Percentiles rank a stretch among this genome's conserved stretches.
These are phyloP conservation scores for Neurospora hispaniola DNA, from an alignment of 495 filamentous ascomycete genomes.

Conservation along the genomic window DNA sequence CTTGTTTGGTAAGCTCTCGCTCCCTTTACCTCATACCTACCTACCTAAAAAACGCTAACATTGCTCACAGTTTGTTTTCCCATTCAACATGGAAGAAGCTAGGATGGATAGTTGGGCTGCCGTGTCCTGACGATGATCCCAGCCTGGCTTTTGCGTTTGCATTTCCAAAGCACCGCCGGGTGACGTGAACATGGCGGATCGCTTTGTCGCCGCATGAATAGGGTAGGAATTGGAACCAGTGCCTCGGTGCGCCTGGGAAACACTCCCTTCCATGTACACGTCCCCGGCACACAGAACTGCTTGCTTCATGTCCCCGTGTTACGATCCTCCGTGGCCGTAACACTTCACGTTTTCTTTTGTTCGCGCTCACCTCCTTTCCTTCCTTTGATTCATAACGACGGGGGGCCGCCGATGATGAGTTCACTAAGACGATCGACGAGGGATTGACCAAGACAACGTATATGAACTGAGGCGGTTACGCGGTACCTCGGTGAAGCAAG, in stretches of 20 bases:
- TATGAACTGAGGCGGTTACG: neutral
- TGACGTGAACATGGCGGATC: neutral
- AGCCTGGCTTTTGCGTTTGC: neutral
- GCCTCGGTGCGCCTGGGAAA: neutral
- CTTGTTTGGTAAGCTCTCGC: neutral
- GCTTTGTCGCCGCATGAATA: neutral
- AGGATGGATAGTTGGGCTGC: neutral
- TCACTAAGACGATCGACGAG: neutral
- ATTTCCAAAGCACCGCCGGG: neutral
- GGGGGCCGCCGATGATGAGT: neutral
- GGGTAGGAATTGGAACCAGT: neutral
- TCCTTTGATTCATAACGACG: neutral
- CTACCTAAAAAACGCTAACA: neutral
- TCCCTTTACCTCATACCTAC: neutral
- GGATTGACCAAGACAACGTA: neutral
- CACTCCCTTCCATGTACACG: neutral
- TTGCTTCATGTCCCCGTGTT: neutral
- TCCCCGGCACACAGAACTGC: neutral
- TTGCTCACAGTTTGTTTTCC: neutral
- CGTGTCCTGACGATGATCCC: neutral
- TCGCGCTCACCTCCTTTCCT: neutral
- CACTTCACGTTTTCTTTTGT: neutral
- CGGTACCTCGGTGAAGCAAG: neutral
- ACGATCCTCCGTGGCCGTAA: neutral
- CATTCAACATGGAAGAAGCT: neutral